A percentile compares a stretch with the other conserved stretches of the same genome.
phyloP scores from a whole-genome alignment of 2,329 filamentous ascomycete species.

The Karstenula rhodostoma region DNA sequence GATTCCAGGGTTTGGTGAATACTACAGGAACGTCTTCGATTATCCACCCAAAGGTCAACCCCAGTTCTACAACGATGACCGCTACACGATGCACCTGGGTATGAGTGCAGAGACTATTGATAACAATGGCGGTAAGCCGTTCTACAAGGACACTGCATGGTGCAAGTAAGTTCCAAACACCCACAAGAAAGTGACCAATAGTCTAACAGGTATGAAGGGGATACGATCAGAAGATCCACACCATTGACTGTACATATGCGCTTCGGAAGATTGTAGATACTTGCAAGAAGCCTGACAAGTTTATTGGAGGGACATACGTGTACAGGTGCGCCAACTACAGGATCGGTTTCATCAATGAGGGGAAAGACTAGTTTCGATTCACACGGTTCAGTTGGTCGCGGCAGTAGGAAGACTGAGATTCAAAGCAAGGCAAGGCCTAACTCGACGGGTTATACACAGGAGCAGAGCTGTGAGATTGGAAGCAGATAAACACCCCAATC shows the following conservation, averaged over 20 bases:
- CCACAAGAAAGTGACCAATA: background rate
- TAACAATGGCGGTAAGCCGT: background rate
- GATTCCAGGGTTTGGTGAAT: background rate
- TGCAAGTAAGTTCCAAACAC: background rate
- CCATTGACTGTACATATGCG: background rate
- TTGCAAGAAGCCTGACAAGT: background rate
- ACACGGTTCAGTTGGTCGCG: no score
- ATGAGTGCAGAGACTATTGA: constrained; percentile 8
- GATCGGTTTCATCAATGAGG: background rate
- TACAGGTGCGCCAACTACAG: background rate
- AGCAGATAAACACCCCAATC: no score
- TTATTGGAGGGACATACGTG: background rate
- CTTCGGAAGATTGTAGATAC: background rate
- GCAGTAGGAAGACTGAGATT: no score
- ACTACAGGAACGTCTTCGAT: constrained; percentile 2
- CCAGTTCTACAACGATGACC: constrained; percentile 7
- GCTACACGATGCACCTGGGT: constrained; percentile 1
- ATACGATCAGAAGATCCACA: background rate
- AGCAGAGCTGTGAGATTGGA: no score
- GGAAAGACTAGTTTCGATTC: background rate
- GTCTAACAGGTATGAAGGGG: background rate
- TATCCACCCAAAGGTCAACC: constrained; percentile 16
- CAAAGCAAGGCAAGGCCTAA: no score
- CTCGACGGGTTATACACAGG: no score
- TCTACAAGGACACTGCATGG: background rate